phyloP scores from a whole-genome alignment of 352 stramenopile species.

The Albugo candida region DNA sequence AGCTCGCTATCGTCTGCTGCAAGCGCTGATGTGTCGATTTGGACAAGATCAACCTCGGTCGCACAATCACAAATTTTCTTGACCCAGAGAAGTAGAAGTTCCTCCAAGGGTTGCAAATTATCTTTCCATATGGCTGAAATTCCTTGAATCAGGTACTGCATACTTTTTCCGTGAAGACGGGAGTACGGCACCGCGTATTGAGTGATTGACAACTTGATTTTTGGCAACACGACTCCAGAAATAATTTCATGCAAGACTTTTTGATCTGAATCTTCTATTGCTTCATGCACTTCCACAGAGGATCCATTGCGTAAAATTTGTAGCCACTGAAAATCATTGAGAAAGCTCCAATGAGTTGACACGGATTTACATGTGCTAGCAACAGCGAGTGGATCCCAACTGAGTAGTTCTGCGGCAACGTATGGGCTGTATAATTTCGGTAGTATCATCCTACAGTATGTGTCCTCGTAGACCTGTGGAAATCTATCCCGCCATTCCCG shows the following conservation, averaged over 20 bases:
- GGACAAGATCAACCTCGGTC: too few relatives aligned
- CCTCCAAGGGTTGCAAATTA: too few relatives aligned
- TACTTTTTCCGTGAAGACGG: slow-evolving; percentile 25
- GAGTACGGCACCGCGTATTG: slow-evolving; percentile 42
- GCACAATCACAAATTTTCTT: too few relatives aligned
- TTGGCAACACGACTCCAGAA: slow-evolving; percentile 25
- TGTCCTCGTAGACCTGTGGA: slow-evolving; percentile 38
- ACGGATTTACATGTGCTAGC: slow-evolving; percentile 3
- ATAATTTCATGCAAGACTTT: background rate
- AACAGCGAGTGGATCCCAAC: slow-evolving; percentile 38
- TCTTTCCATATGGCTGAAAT: slow-evolving; percentile 1
- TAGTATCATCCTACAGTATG: slow-evolving; percentile 35
- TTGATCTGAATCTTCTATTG: background rate
- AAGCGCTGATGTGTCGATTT: too few relatives aligned
- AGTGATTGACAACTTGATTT: slow-evolving; percentile 14
- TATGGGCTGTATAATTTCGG: slow-evolving; percentile 43
- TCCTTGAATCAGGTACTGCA: slow-evolving; percentile 32
- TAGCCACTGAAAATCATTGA: slow-evolving; percentile 35
- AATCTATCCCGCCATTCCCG: slow-evolving; percentile 56
- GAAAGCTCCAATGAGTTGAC: slow-evolving; percentile 8
- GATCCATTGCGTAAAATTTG: slow-evolving; percentile 18
- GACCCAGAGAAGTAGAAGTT: too few relatives aligned
- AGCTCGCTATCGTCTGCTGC: too few relatives aligned
- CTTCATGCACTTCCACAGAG: background rate
- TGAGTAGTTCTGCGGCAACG: slow-evolving; percentile 35